A percentile compares a stretch with the other conserved stretches of the same genome.
Evolutionary conservation across 75 land plant species (phyloP).

Genomic region (Pseudotsuga menziesii): DNA sequence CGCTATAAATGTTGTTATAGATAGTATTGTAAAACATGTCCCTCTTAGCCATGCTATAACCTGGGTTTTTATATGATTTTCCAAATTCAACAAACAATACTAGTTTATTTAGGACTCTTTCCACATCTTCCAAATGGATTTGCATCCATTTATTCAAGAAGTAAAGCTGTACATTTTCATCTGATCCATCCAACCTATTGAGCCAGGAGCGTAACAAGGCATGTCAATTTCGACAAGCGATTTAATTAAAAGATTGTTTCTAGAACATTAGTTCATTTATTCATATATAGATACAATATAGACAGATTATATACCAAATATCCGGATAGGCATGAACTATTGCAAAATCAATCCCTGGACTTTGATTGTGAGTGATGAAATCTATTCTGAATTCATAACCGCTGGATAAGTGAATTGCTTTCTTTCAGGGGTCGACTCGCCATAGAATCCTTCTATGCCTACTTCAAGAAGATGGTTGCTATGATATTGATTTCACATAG

Average conservation of each 20-base stretch:
- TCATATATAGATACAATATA: not conserved
- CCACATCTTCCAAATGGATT: conserved; percentile 27
- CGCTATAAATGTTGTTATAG: conserved; percentile 25
- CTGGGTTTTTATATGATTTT: conserved; percentile 14
- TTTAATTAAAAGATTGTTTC: no score
- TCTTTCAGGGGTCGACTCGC: conserved; percentile 17
- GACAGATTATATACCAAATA: conserved; percentile 29
- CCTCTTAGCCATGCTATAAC: not conserved
- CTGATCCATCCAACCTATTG: no score
- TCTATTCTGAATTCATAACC: conserved; percentile 54
- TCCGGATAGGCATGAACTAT: conserved; percentile 77
- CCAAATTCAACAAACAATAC: conserved; percentile 51
- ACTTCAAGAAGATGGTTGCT: conserved; percentile 58
- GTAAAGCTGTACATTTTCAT: conserved; percentile 14
- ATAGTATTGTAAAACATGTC: conserved; percentile 20
- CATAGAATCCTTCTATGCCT: conserved; percentile 76
- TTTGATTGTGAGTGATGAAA: conserved; percentile 48
- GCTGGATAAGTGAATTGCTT: conserved; percentile 22
- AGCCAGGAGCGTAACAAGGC: no score
- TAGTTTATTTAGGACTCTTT: conserved; percentile 31
- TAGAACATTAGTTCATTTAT: not conserved
- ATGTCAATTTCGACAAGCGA: no score
- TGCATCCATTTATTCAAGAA: conserved; percentile 36
- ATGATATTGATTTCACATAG: conserved; percentile 63
- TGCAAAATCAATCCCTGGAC: conserved; percentile 53